Evolutionary conservation across 2,329 filamentous ascomycete genomes (phyloP).

Genomic region (Didymosphaeria variabile): DNA sequence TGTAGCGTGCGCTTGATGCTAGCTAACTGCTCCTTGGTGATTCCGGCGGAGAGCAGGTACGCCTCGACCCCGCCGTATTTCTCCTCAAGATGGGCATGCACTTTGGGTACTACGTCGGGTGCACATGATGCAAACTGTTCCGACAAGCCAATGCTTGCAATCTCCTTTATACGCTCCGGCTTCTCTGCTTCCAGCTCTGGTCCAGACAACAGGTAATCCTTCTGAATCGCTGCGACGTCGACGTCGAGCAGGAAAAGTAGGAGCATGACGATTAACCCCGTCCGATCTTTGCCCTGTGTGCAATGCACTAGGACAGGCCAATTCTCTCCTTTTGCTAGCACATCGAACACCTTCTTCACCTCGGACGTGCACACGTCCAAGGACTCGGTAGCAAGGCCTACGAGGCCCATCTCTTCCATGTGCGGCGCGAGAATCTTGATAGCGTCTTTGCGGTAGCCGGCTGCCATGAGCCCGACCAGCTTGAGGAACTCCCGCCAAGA

Average conservation of each 20-base stretch:
- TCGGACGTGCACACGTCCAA: conserved; percentile 73
- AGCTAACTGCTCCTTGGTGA: conserved; percentile 47
- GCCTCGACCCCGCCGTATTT: conserved; percentile 71
- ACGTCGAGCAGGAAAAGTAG: conserved; percentile 70
- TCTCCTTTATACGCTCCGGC: conserved; percentile 72
- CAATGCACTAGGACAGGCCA: conserved; percentile 81
- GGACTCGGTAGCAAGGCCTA: conserved; percentile 74
- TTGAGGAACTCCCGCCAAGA: conserved; percentile 72
- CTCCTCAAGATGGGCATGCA: conserved; percentile 66
- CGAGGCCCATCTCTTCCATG: conserved; percentile 75
- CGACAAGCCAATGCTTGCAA: conserved; percentile 73
- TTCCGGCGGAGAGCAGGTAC: conserved; percentile 72
- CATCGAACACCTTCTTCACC: conserved; percentile 63
- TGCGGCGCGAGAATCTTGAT: conserved; percentile 74
- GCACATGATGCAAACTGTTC: conserved; percentile 74
- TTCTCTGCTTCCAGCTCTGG: conserved; percentile 68
- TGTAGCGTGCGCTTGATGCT: conserved; percentile 45
- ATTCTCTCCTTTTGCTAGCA: conserved; percentile 57
- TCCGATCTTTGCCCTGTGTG: conserved; percentile 89
- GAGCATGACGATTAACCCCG: conserved; percentile 75
- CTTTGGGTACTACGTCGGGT: conserved; percentile 67
- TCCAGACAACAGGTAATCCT: conserved; percentile 76
- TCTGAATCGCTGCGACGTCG: conserved; percentile 66
- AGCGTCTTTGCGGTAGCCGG: conserved; percentile 74
- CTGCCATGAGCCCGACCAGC: conserved; percentile 68